phyloP scores from a whole-genome alignment of 2,329 filamentous ascomycete genomes.

The Exophiala bonariae region DNA sequence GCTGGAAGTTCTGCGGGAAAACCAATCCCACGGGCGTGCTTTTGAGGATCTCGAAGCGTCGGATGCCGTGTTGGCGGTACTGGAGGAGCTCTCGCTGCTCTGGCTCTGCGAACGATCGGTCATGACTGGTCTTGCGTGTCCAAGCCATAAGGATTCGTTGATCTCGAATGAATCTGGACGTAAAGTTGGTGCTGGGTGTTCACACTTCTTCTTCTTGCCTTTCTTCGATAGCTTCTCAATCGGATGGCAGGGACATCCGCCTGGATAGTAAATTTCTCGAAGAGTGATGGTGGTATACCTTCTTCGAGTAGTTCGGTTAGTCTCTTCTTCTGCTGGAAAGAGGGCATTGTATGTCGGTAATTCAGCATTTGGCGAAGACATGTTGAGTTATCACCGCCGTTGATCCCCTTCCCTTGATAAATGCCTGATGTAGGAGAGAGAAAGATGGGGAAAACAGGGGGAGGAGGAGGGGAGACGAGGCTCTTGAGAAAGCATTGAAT shows the following conservation, averaged over 20 bases:
- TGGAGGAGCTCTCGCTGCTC: slow-evolving; percentile 21
- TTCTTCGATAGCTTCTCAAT: slow-evolving; percentile 12
- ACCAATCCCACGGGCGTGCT: slow-evolving; percentile 24
- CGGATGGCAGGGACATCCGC: slow-evolving; percentile 27
- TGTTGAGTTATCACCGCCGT: background rate
- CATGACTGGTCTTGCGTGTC: slow-evolving; percentile 20
- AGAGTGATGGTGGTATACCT: slow-evolving; percentile 29
- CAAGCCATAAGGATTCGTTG: slow-evolving; percentile 18
- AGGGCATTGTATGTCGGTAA: slow-evolving; percentile 21
- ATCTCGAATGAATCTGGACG: slow-evolving; percentile 9
- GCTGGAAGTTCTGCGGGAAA: slow-evolving; percentile 24
- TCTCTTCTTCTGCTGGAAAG: slow-evolving; percentile 19
- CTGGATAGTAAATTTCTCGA: slow-evolving; percentile 25
- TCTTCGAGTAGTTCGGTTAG: slow-evolving; percentile 20
- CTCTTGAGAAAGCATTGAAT: too few species aligned
- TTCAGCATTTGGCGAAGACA: slow-evolving; percentile 11
- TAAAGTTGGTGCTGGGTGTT: slow-evolving; percentile 1
- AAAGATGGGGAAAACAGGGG: slow-evolving; percentile 1
- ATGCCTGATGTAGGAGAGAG: background rate
- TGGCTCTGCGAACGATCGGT: slow-evolving; percentile 18
- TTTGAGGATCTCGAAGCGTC: slow-evolving; percentile 25
- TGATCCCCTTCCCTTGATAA: too few species aligned
- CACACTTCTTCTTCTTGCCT: slow-evolving; percentile 18
- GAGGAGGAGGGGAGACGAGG: too few species aligned
- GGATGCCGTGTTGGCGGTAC: slow-evolving; percentile 8